Base-by-base conservation (phyloP, 129 eudicot genomes). In the Escallonia herrerae region DNA sequence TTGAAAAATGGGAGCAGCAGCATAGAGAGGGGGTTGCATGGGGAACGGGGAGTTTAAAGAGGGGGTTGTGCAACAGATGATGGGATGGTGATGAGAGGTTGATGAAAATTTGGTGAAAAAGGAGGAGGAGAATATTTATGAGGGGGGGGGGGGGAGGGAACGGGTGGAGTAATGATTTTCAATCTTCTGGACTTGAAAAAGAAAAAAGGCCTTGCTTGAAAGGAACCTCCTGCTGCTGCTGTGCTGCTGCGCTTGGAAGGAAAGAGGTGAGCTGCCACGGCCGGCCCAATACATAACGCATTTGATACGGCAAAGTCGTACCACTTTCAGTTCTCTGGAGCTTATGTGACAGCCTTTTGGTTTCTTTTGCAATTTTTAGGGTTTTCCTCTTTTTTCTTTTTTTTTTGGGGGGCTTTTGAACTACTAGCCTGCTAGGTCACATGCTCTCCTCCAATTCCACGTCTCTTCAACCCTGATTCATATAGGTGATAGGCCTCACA, bases 41-140 rank as follows among this genome's bases (percentile, higher is more conserved):
- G 53, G 71, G 54, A 15, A 52, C n/a, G 43, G 62, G 56, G 63
- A 43, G 22, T 53, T n/a, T 53, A 53, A 12, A 15, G 71, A 40
- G 11, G 11, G 70, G 45, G 59, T 52, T 12, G n/a, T 53, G 58
- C 22, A 6, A 45, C 44, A 57, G 41, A 72, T 64, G 71, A 72
- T 63, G 77, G 57, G 77, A 72, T 72, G 60, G 58, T 72, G 77
- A 64, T 66, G 73, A 69, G 65, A 69, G 54, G 71, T 14, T 43
- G 40, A 11, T 55, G 40, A 51, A 51, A 51, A 49, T 5, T 49
- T 49, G 54, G 54, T 6, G 12, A n/a, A 49, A 22, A 1, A 22
- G 33, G 33, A n/a, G 54, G 12, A 5, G 12, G 12, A 49, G 54
- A 49, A 7, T 49, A 49, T 49, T 49, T 5, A 49, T 49, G 11